Conservation (phyloP, 495 filamentous ascomycete genomes). For the Xylaria palmicola region DNA sequence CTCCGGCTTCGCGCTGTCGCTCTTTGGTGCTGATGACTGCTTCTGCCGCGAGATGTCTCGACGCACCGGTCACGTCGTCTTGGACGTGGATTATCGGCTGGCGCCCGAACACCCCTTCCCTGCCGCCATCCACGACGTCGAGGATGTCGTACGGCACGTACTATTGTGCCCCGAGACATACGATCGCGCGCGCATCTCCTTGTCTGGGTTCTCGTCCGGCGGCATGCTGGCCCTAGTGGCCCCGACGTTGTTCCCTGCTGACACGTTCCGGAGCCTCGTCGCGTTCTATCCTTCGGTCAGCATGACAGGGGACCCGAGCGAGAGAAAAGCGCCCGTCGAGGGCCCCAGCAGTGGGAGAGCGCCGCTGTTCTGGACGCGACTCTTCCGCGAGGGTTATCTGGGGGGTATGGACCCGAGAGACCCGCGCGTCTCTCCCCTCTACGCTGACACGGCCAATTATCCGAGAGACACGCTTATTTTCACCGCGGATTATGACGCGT, state of each 20-base stretch:
- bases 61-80: slow-evolving; percentile 39
- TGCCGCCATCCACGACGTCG: slow-evolving; percentile 36
- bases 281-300: slow-evolving; percentile 45
- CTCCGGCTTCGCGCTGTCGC: slow-evolving; percentile 43
- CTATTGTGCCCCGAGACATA: slow-evolving; percentile 32
- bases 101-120: slow-evolving; percentile 34
- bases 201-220: slow-evolving; percentile 47
- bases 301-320: slow-evolving; percentile 28
- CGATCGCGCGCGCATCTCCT: slow-evolving; percentile 35
- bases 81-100: slow-evolving; percentile 45
- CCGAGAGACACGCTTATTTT: slow-evolving; percentile 44
- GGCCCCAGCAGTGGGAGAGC: slow-evolving; percentile 6
- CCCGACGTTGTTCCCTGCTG: slow-evolving; percentile 38
- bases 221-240: slow-evolving; percentile 45
- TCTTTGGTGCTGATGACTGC: slow-evolving; percentile 44
- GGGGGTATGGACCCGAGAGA: slow-evolving; percentile 40
- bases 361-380: slow-evolving; percentile 11
- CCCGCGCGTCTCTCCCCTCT: slow-evolving; percentile 47
- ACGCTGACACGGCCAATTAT: slow-evolving; percentile 38
- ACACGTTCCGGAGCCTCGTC: slow-evolving; percentile 42
- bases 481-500: slow-evolving; percentile 42
- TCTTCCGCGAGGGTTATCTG: slow-evolving; percentile 26
- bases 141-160: slow-evolving; percentile 42
- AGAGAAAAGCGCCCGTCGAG: slow-evolving; percentile 17
- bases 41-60: slow-evolving; percentile 41